Conservation (phyloP, 306 rosid genomes). For the Dalbergia cultrata region DNA sequence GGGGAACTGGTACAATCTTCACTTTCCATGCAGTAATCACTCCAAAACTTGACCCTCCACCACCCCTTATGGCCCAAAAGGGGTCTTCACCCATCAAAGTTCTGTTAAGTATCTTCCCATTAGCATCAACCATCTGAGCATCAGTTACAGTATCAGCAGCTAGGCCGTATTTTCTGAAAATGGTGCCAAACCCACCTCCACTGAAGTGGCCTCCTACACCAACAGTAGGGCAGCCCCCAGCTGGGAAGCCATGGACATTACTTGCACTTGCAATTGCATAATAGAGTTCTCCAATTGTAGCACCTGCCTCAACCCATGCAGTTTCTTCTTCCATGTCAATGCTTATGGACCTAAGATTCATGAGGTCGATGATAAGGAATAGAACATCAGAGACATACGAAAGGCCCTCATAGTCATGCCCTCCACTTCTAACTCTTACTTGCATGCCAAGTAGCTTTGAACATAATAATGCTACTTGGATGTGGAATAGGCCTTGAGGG, state of each 20-base stretch:
- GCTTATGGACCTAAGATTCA: constrained; percentile 38
- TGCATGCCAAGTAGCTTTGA: constrained; percentile 31
- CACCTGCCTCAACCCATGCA: constrained; percentile 50
- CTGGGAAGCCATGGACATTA: constrained; percentile 39
- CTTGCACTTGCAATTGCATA: constrained; percentile 16
- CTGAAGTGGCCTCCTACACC: constrained; percentile 49
- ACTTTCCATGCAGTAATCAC: constrained; percentile 59
- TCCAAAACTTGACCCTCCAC: constrained; percentile 73
- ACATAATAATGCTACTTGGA: constrained; percentile 38
- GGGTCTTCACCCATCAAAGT: constrained; percentile 61
- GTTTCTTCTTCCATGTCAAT: constrained; percentile 32
- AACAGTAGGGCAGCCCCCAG: constrained; percentile 37
- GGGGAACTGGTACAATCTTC: constrained; percentile 55
- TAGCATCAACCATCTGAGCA: constrained; percentile 55
- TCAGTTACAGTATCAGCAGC: constrained; percentile 61
- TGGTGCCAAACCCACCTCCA: constrained; percentile 59
- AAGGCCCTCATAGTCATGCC: constrained; percentile 52
- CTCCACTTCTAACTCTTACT: constrained; percentile 44
- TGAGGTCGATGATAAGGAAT: constrained; percentile 40
- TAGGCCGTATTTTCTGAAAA: constrained; percentile 61
- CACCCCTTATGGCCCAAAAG: constrained; percentile 77
- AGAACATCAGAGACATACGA: constrained; percentile 44
- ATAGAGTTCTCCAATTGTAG: constrained; percentile 38
- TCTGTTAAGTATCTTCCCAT: constrained; percentile 53
- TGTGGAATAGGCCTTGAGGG: constrained; percentile 35